Evolutionary conservation across 2,329 filamentous ascomycete species (phyloP).

Genomic region (Zymoseptoria tritici): DNA sequence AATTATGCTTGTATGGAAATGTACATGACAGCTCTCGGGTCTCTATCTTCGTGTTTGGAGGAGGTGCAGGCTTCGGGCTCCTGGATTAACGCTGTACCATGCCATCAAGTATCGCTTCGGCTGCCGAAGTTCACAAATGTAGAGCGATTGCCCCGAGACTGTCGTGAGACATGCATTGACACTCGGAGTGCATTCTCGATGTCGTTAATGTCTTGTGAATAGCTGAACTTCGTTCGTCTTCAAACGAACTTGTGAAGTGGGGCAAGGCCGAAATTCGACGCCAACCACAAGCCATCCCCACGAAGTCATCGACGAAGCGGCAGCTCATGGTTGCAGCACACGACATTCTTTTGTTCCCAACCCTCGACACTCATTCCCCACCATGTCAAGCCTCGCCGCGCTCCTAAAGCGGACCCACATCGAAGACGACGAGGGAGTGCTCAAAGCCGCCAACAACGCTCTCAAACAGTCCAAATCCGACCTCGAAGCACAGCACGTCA

Average conservation of each 20-base stretch:
- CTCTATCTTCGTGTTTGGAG: not conserved
- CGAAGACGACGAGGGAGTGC: slow-evolving; percentile 66
- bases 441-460: slow-evolving; percentile 54
- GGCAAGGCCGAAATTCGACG: too few species aligned
- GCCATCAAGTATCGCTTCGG: not conserved
- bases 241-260: too few species aligned
- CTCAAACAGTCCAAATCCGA: slow-evolving; percentile 54
- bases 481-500: slow-evolving; percentile 57
- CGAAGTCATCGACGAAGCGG: too few species aligned
- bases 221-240: too few species aligned
- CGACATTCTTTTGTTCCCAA: not conserved
- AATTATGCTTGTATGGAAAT: slow-evolving; percentile 16
- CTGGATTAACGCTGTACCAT: not conserved
- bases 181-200: too few species aligned
- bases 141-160: too few species aligned
- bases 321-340: not conserved
- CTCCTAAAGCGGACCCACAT: slow-evolving; percentile 52
- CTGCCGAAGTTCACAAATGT: not conserved
- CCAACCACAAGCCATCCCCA: too few species aligned
- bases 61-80: not conserved
- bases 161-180: too few species aligned
- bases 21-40: slow-evolving; percentile 5
- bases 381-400: slow-evolving; percentile 36
- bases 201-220: too few species aligned
- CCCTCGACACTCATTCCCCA: not conserved